A percentile compares a stretch with the other conserved stretches of the same genome.
phyloP scores from a whole-genome alignment of 2,329 filamentous ascomycete species.

The Westerdykella sp. region DNA sequence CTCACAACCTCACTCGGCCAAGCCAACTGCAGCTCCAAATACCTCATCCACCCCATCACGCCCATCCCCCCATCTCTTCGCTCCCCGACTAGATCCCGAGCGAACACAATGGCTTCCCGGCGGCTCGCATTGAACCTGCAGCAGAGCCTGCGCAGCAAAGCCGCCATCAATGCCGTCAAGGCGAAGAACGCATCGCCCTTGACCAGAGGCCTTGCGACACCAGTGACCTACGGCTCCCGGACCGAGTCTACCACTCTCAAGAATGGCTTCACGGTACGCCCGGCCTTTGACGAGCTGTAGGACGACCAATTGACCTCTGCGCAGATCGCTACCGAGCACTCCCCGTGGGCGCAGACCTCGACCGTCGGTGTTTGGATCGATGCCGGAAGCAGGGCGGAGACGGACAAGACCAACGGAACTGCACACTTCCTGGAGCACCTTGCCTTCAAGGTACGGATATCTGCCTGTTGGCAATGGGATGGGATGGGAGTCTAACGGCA shows the following conservation, averaged over 20 bases:
- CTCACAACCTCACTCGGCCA: conserved; percentile 19
- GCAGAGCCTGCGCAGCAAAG: conserved; percentile 80
- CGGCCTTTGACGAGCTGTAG: conserved; percentile 7
- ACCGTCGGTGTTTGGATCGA: conserved; percentile 99
- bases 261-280: conserved; percentile 88
- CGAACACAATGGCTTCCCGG: conserved; percentile 77
- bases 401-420: conserved; percentile 96
- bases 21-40: conserved; percentile 19
- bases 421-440: conserved; percentile 99
- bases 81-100: conserved; percentile 21
- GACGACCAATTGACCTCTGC: conserved; percentile 30
- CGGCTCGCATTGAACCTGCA: conserved; percentile 93
- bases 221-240: conserved; percentile 66
- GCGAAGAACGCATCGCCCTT: conserved; percentile 50
- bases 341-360: conserved; percentile 95
- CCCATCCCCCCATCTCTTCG: conserved; percentile 23
- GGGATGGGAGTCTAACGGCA: conserved; percentile 20
- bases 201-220: conserved; percentile 84
- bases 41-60: conserved; percentile 24
- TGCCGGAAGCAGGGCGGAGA: conserved; percentile 95
- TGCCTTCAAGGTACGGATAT: conserved; percentile 81
- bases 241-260: conserved; percentile 93
- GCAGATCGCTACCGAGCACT: conserved; percentile 96
- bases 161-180: conserved; percentile 69
- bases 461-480: conserved; percentile 3